Conservation (phyloP, 345 rosid species). For the Barbarea vulgaris region DNA sequence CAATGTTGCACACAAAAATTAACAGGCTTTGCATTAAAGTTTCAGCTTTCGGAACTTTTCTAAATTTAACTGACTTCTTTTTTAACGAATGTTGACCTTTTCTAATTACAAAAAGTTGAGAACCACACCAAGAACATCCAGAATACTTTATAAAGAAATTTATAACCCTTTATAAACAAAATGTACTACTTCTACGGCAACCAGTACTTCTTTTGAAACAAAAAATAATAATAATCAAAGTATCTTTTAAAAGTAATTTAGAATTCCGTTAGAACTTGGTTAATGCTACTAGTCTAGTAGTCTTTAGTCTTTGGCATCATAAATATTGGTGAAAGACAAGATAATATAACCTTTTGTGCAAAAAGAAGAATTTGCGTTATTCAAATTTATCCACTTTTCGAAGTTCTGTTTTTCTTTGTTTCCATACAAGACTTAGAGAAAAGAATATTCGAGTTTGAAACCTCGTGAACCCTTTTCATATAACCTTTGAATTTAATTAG, state of each 20-base stretch:
- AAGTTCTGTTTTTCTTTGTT: conserved; percentile 17
- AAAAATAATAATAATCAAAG: background rate
- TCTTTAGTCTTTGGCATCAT: conserved; percentile 24
- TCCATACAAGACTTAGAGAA: background rate
- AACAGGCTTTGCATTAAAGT: conserved; percentile 15
- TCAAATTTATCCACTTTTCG: conserved; percentile 9
- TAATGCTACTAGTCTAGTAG: background rate
- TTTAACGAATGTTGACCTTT: background rate
- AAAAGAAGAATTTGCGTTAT: background rate
- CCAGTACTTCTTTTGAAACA: background rate
- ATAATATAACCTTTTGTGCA: conserved; percentile 13
- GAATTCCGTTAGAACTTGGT: conserved; percentile 1
- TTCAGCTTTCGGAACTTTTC: conserved; percentile 37
- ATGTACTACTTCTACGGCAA: conserved; percentile 9
- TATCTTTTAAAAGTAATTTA: conserved; percentile 10
- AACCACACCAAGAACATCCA: conserved; percentile 11
- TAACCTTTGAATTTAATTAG: background rate
- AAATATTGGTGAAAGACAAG: background rate
- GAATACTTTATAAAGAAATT: background rate
- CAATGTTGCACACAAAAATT: conserved; percentile 7
- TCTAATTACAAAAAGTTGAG: background rate
- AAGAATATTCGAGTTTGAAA: conserved; percentile 15
- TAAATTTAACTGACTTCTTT: conserved; percentile 17
- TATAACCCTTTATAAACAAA: background rate
- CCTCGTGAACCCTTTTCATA: conserved; percentile 4